Conservation (phyloP, 2,329 filamentous ascomycete genomes). For the Aschersonia sp. region DNA sequence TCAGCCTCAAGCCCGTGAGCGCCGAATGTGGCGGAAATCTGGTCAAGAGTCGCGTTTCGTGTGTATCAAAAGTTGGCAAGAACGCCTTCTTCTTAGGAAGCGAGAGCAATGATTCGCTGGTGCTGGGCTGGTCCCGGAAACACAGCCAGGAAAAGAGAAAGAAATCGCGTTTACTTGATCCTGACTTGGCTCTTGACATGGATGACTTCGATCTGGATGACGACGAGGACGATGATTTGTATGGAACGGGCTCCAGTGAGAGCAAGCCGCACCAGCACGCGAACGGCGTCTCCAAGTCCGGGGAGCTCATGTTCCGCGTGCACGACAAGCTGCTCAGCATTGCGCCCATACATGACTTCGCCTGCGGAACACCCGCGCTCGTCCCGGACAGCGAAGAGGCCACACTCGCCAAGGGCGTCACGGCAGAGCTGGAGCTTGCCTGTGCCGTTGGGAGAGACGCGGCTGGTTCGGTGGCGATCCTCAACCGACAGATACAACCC, state of each 20-base stretch:
- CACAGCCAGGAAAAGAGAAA: slow-evolving; percentile 49
- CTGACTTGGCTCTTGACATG: slow-evolving; percentile 32
- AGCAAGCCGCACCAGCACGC: slow-evolving; percentile 33
- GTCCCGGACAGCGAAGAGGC: slow-evolving; percentile 28
- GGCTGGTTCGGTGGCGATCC: slow-evolving; percentile 55
- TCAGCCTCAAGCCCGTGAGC: slow-evolving; percentile 55
- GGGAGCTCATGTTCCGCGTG: slow-evolving; percentile 57
- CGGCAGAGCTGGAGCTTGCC: slow-evolving; percentile 43
- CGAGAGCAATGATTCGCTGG: slow-evolving; percentile 64
- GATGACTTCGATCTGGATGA: slow-evolving; percentile 40
- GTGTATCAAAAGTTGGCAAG: slow-evolving; percentile 52
- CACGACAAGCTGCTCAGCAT: slow-evolving; percentile 67
- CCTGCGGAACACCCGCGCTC: slow-evolving; percentile 44
- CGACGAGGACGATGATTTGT: slow-evolving; percentile 49
- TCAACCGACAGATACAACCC: slow-evolving; percentile 68
- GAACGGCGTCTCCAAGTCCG: slow-evolving; percentile 31
- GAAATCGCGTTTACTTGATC: slow-evolving; percentile 43
- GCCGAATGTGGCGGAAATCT: slow-evolving; percentile 47
- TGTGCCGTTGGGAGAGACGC: slow-evolving; percentile 48
- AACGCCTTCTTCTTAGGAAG: slow-evolving; percentile 73
- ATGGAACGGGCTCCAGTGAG: slow-evolving; percentile 47
- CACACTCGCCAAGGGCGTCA: slow-evolving; percentile 28
- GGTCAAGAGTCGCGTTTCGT: slow-evolving; percentile 49
- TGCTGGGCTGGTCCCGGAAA: slow-evolving; percentile 67
- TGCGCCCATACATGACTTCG: slow-evolving; percentile 63